Base-by-base conservation (phyloP, 78 protist genomes). In the Anaeramoeba ignava region DNA sequence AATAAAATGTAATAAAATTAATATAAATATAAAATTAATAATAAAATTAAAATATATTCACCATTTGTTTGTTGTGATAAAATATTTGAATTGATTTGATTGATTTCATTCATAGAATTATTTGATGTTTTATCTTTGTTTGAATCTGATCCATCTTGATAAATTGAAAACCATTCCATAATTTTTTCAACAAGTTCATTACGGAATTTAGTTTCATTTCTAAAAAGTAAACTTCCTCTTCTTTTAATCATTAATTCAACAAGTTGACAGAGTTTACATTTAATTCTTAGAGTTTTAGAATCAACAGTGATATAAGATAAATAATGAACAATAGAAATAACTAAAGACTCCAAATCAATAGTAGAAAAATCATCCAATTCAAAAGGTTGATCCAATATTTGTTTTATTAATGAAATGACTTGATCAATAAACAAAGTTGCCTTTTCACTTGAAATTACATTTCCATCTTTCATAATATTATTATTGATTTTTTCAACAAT, bases 131-230 rank as follows among this genome's bases (percentile, higher is more conserved):
- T 54, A 27, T 54, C 17, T 54, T 8, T 27, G 8, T 54, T 54
- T 54, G 73, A 54, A 54, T 27, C 17, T 54, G 73, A 27, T 17
- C 17, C 17, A 27, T 81, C 39, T 42, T 17, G 8, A 2, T 3
- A 81, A 8, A 36, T 23, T 8, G 83, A 2, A 8, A 42, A 17
- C 83, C 83, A 2, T 40, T 2, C 41, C 83, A 2, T 8, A 36
- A 8, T 3, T 2, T 2, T 1, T 40, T 8, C 41, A 39, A 2
- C 42, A 27, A 90, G n/a, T 0, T 67, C 39, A 67, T 85, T 85
- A 34, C 92, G 79, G 82, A 90, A 88, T 2, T 81, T 83, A 79
- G 73, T 84, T 79, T 89, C 92, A 23, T 83, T 80, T 8, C 78
- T 39, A 82, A 90, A 88, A 2, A 90, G 40, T 31, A 90, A 54